Base-by-base conservation (phyloP, 805 yeast genomes). In the Schwanniomyces vanrijiae region DNA sequence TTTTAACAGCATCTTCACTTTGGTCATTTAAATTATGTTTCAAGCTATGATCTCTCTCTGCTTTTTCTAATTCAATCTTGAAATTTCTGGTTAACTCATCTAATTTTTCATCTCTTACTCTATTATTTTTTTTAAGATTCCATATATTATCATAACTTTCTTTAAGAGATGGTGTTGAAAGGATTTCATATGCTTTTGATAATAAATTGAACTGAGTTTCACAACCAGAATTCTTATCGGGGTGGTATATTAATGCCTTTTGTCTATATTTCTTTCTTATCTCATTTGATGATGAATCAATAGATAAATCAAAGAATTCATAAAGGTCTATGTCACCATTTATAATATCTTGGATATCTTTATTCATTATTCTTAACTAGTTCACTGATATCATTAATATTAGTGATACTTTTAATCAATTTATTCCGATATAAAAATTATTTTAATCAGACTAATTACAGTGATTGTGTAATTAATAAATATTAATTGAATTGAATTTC, bases 161-260 rank as follows among this genome's bases (percentile, higher is more conserved):
- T 38, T 68, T 55, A 14, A 66, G 52, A 3, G 20, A 43, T 0
- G 60, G 60, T 42, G 60, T 54, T 6, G 59, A 55, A 25, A 73
- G 58, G 13, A 72, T 64, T 35, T 66, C 64, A 56, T 70, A 62
- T 5, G 64, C 56, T 29, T 58, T 55, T 6, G 68, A 55, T 42
- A 69, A 53, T 11, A 61, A 40, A 33, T 66, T 66, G 55, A 73
- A 73, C 47, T 63, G 59, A 1, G 66, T 66, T 33, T 54, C 64
- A 2, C 61, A 56, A 14, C 58, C 50, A 9, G 59, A 49, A 50
- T 66, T 65, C 52, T 72, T 73, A 52, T 73, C 78, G 5, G 78
- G 77, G 49, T 73, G 77, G 49, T 56, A 67, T 18, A 49, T 40
- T 18, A 73, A 61, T 0, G 78, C 77, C 47, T 60, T 52, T 34